Evolutionary conservation across 371 early-diverging fungal species (phyloP).

Genomic region (Mucor racemosus): DNA sequence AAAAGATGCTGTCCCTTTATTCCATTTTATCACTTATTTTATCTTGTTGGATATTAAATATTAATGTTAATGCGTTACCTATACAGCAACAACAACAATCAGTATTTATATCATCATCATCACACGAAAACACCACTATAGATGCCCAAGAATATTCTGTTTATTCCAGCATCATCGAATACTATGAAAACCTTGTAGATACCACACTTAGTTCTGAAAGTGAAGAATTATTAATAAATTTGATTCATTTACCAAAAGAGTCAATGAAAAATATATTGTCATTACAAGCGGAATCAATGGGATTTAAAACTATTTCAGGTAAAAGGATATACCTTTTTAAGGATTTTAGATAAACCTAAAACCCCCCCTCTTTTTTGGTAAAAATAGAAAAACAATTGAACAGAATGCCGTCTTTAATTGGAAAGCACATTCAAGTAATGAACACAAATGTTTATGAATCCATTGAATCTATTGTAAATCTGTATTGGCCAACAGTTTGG

Average conservation of each 20-base stretch:
- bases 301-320: conserved; percentile 22
- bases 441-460: conserved; percentile 17
- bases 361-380: not conserved
- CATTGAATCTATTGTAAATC: conserved; percentile 16
- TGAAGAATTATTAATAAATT: conserved; percentile 35
- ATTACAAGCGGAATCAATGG: conserved; percentile 19
- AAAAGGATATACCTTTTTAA: not conserved
- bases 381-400: conserved; percentile 19
- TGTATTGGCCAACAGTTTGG: conserved; percentile 21
- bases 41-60: not conserved
- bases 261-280: conserved; percentile 4
- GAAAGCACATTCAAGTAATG: conserved; percentile 30
- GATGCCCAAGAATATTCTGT: conserved; percentile 13
- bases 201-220: conserved; percentile 36
- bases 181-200: conserved; percentile 42
- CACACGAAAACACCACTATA: not conserved
- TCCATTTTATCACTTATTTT: not conserved
- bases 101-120: not conserved
- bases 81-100: not conserved
- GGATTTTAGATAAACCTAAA: not conserved
- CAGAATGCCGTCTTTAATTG: conserved; percentile 24
- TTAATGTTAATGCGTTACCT: conserved; percentile 8
- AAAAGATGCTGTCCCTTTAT: not conserved
- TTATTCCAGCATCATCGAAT: conserved; percentile 10
- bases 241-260: conserved; percentile 30